Percentiles rank a stretch among this genome's conserved stretches.
Evolutionary conservation across 108 stramenopile species (phyloP).

Genomic region (Nitzschia sp.): DNA sequence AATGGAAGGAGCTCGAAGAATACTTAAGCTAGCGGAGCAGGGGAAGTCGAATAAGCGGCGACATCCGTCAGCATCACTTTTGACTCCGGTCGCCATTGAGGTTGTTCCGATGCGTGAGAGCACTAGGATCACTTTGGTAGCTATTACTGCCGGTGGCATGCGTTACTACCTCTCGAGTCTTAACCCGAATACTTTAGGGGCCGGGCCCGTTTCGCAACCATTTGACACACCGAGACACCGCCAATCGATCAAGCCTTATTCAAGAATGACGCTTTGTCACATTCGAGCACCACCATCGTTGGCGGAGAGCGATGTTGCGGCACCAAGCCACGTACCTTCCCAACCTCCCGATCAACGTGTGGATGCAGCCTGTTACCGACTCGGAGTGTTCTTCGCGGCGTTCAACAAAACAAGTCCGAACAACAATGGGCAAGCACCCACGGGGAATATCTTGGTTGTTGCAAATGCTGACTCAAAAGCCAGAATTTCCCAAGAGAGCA

Average conservation of each 20-base stretch:
- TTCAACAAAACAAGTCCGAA: conserved; percentile 26
- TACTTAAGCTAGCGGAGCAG: conserved; percentile 64
- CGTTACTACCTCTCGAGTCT: conserved; percentile 79
- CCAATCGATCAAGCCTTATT: conserved; percentile 34
- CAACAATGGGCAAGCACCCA: not conserved
- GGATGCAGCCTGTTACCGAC: conserved; percentile 55
- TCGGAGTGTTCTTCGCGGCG: conserved; percentile 71
- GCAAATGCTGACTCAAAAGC: conserved; percentile 58
- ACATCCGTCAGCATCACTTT: conserved; percentile 6
- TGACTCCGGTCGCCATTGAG: conserved; percentile 75
- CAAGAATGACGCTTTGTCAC: conserved; percentile 76
- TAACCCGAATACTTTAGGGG: conserved; percentile 23
- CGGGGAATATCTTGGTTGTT: conserved; percentile 65
- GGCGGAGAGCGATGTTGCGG: not conserved
- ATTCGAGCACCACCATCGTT: conserved; percentile 79
- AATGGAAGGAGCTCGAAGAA: conserved; percentile 83
- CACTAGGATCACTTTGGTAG: conserved; percentile 72
- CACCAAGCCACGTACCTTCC: conserved; percentile 7
- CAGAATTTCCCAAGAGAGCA: conserved; percentile 25
- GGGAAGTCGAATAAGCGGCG: conserved; percentile 25
- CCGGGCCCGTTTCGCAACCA: conserved; percentile 24
- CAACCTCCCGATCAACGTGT: conserved; percentile 27
- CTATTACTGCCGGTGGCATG: conserved; percentile 77
- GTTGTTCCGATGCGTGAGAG: conserved; percentile 69
- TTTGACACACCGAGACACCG: conserved; percentile 30